Evolutionary conservation across 441 rosid genomes (phyloP), one percentile per base, ranked within the genome.

Genomic region (Gossypium davidsonii): DNA sequence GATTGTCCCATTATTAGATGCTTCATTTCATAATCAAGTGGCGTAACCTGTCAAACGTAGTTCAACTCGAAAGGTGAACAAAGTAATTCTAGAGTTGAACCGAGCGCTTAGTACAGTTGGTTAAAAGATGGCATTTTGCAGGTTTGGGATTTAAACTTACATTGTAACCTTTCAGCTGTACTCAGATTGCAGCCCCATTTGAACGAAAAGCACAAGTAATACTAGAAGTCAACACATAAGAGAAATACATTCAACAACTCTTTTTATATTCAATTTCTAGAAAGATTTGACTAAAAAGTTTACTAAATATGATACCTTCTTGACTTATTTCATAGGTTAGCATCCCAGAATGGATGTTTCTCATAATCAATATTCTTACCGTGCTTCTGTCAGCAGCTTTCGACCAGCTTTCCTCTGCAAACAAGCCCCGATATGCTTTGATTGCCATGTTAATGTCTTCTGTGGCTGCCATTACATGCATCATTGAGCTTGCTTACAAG

Each of bases 301-400:
- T 17, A 17, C 11, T 53, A 17, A 53, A 17, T 53, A 53, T 53
- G 57, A 53, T 17, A 53, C 25, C 57, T 56, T 21, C 4, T 21
- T 56, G 2, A 2, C 14, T 9, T 21, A 56, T 21, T 56, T 56
- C 11, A 56, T 56, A 21, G n/a, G 61, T 56, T 56, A 56, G 31
- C 61, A 56, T 56, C 61, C 61, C 31, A 14, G 71, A 67, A 26
- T 49, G 55, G 62, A 60, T 52, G 26, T 59, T 68, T 51, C 26
- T 53, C 15, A 34, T 15, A 3, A 25, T 53, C 53, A 75, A 69
- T 70, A 6, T 75, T 42, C 17, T 70, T 10, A 52, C 55, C 4
- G 74, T 69, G 62, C 53, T 59, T 49, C 61, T 57, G n/a, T 58
- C 78, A 4, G 55, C 61, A 23, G 63, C 57, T 21, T 69, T 75